Percentiles rank a stretch among this genome's conserved stretches.
These are phyloP conservation scores for Thielaviopsis populi DNA, from an alignment of 2,329 filamentous ascomycete species.

Conservation along the genomic window DNA sequence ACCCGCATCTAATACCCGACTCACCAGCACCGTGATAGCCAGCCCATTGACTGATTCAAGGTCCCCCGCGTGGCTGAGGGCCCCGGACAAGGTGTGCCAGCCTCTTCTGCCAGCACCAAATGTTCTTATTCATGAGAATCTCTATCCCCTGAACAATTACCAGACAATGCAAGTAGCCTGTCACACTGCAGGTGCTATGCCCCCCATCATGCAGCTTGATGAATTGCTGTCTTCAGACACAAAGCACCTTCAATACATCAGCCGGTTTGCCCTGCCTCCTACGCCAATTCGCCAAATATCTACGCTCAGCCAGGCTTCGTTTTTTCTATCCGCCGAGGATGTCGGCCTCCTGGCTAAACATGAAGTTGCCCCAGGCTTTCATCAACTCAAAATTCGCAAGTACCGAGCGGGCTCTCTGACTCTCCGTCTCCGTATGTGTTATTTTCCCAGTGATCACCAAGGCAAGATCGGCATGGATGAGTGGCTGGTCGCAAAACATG, in stretches of 20 bases:
- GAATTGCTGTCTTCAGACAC: background rate
- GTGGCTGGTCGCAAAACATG: background rate
- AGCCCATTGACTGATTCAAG: background rate
- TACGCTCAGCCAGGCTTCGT: background rate
- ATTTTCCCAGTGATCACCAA: background rate
- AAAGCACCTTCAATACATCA: background rate
- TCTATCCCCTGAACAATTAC: background rate
- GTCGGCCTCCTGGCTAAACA: background rate
- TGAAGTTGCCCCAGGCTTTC: background rate
- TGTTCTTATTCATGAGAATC: background rate
- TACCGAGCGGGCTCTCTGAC: conserved; percentile 3
- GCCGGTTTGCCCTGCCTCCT: conserved; percentile 1
- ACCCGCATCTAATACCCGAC: background rate
- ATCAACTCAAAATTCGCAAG: conserved; percentile 4
- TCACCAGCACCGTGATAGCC: background rate
- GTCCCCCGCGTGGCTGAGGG: background rate
- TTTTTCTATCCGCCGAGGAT: background rate
- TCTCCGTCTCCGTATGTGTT: conserved; percentile 6
- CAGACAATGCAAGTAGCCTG: background rate
- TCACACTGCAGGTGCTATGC: background rate
- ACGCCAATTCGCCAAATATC: background rate
- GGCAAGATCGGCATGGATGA: background rate
- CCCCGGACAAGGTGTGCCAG: background rate
- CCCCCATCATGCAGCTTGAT: background rate
- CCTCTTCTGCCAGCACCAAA: background rate